Evolutionary conservation across 1,284 basidiomycete genomes (phyloP), one percentile per base, ranked within the genome.

Genomic region (Blastosporella zonata): DNA sequence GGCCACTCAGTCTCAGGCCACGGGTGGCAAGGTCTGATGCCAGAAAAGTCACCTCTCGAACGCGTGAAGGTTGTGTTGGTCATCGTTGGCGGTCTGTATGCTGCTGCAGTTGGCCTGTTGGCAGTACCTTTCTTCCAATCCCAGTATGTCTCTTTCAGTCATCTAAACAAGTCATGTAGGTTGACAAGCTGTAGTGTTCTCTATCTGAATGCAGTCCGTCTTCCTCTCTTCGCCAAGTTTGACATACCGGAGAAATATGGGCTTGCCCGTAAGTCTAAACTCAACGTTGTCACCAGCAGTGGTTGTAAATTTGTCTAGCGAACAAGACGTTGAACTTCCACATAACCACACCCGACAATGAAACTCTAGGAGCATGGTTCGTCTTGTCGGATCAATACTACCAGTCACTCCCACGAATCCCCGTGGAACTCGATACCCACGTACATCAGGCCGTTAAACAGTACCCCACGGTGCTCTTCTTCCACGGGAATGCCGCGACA

Each of bases 401-500:
- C 66, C 77, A 76, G 22, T 62, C 71, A 1, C 63, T 78, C 27
- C 69, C 67, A n/a, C 47, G 59, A 3, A 62, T 70, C 39, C 68
- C 68, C 27, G 34, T 66, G 6, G 56, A 68, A 21, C 56, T 71
- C 21, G 62, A 69, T 1, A 59, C 67, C 13, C 72, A 73, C 59
- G 47, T 74, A 57, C 31, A 60, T 56, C 42, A 66, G 21, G 86
- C 91, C 1, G 66, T 94, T 13, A 66, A 68, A 9, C 57, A 67
- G 0, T 69, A 77, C n/a, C 90, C 90, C 0, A 93, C 88, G 0
- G 72, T 96, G 23, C 73, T 97, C 21, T 95, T 92, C 68, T 77
- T 96, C 47, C 96, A 98, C 58, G 96, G 95, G 9, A 97, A 97
- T 58, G 89, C 83, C 1, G 89, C 77, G 3, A 90, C 87, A 0